Evolutionary conservation across 2,329 filamentous ascomycete species (phyloP).

Genomic region (Aspergillus latus): DNA sequence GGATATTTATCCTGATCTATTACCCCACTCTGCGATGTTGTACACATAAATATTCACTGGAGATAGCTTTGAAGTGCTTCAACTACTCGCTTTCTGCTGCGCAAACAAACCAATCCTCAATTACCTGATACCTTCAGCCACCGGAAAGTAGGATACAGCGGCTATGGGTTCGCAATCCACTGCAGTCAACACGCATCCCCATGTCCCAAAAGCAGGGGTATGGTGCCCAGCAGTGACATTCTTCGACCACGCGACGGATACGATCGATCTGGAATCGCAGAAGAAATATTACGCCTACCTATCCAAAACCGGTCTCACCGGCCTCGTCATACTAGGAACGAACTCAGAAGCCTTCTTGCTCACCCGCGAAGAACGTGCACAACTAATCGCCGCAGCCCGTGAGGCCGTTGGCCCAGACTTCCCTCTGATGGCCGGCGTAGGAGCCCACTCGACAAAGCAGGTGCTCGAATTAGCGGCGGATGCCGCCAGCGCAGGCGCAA

Average conservation of each 20-base stretch:
- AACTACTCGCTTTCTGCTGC: neutral
- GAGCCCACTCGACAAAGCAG: conserved; percentile 65
- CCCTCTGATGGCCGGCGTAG: conserved; percentile 64
- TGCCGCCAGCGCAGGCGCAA: conserved; percentile 59
- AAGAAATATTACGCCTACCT: conserved; percentile 55
- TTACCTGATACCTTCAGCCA: neutral
- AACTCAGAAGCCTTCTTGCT: conserved; percentile 59
- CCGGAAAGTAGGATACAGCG: neutral
- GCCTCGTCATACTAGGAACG: conserved; percentile 56
- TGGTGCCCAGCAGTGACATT: conserved; percentile 58
- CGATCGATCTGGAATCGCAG: conserved; percentile 50
- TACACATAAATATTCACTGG: neutral
- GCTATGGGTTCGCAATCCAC: conserved; percentile 17
- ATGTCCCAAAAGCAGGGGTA: conserved; percentile 39
- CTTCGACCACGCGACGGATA: conserved; percentile 53
- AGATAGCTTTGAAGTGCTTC: neutral
- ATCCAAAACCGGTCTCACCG: conserved; percentile 50
- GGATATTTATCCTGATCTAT: conserved; percentile 15
- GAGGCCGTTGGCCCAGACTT: conserved; percentile 53
- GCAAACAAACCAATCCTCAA: neutral
- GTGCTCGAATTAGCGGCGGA: conserved; percentile 61
- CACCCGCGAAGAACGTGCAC: conserved; percentile 59
- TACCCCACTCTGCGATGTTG: conserved; percentile 2
- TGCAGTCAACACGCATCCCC: conserved; percentile 19
- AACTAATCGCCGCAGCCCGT: conserved; percentile 58